Percentiles rank a stretch among this genome's conserved stretches.
Evolutionary conservation across 768 basidiomycete genomes (phyloP).

Genomic region (Paxillus rubicundulus): DNA sequence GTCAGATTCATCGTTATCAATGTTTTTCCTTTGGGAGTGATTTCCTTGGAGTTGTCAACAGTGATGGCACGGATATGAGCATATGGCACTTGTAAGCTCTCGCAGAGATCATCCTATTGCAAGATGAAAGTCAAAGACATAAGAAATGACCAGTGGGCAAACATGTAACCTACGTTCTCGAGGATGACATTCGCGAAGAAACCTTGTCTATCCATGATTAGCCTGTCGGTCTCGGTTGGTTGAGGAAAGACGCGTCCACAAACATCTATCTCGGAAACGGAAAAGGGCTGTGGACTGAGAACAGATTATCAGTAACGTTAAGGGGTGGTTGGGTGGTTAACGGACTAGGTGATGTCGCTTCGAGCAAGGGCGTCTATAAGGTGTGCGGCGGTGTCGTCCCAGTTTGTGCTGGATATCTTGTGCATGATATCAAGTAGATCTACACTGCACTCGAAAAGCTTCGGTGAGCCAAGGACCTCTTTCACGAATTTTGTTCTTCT

Average conservation of each 20-base stretch:
- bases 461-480: constrained; percentile 46
- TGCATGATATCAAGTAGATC: constrained; percentile 43
- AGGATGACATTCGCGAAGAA: constrained; percentile 50
- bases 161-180: constrained; percentile 14
- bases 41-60: constrained; percentile 23
- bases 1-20: constrained; percentile 32
- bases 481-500: constrained; percentile 48
- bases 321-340: constrained; percentile 4
- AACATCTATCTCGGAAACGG: constrained; percentile 38
- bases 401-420: constrained; percentile 41
- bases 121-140: constrained; percentile 1
- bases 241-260: constrained; percentile 34
- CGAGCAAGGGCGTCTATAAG: constrained; percentile 48
- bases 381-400: constrained; percentile 50
- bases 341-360: constrained; percentile 49
- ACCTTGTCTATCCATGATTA: constrained; percentile 50
- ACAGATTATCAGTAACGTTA: constrained; percentile 3
- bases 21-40: constrained; percentile 15
- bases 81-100: constrained; percentile 50
- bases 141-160: background rate
- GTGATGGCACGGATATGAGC: constrained; percentile 26
- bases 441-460: constrained; percentile 35
- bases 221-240: constrained; percentile 39
- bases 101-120: constrained; percentile 45
- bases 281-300: constrained; percentile 60